Evolutionary conservation across 208 protist species (phyloP), one percentile per base, ranked within the genome.

Genomic region (Crithidia thermophila): DNA sequence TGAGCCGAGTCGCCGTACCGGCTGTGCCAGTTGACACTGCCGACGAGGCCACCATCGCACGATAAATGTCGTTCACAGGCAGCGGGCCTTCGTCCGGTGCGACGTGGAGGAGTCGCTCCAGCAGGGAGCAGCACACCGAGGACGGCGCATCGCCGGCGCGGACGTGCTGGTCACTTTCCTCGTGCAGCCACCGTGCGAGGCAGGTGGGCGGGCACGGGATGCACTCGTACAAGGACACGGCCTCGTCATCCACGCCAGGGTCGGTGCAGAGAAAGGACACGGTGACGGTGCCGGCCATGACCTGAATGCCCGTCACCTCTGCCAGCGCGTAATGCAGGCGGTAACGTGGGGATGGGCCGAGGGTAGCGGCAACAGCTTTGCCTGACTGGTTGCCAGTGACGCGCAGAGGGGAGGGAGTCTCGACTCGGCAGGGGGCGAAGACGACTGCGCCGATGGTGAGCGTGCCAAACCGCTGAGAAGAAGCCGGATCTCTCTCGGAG

Each of bases 251-350:
- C 10, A 89, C 82, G 37, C 84, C 87, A 3, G 84, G 79, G 45
- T 91, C 82, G 20, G 77, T 69, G 33, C 79, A 81, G 47, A 84
- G 67, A 49, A 89, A 90, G 36, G 75, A 59, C 21, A 91, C 82
- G 0, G 80, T 87, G 34, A 83, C 84, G n/a, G 87, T 91, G 23
- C 82, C 77, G 11, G 79, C 67, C 63, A 63, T 77, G 40, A 47
- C 58, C 65, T 93, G 87, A 37, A 94, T 72, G 2, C 85, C 84
- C 3, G 88, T 91, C n/a, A 91, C 65, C 70, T 91, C 82, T 6
- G 80, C 82, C 5, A 91, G 70, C 0, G 67, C 75, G 56, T 78
- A 75, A n/a, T 75, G 69, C n/a, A 75, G 23, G 50, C 33, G 56
- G 18, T 72, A 75, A 21, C 43, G 34, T 11, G 63, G 36, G 1